Percentiles rank a stretch among this genome's conserved stretches.
These are phyloP conservation scores for Cryptococcus depauperatus DNA, from an alignment of 1,284 basidiomycete genomes.

Conservation along the genomic window DNA sequence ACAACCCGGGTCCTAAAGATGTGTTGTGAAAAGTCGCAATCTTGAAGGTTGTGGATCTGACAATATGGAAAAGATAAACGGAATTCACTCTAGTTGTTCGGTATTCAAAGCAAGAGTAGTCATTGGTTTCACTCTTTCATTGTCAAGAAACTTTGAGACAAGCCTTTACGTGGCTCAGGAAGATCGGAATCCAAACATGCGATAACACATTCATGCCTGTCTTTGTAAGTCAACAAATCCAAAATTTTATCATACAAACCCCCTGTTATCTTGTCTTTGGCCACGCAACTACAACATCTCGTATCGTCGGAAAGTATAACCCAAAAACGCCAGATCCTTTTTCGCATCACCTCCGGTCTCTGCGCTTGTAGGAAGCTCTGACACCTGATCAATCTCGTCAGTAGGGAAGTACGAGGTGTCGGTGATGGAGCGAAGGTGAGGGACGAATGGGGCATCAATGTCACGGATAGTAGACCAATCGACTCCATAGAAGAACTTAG, in stretches of 20 bases:
- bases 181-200: no score
- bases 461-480: conserved; percentile 86
- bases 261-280: not conserved
- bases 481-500: conserved; percentile 86
- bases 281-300: conserved; percentile 41
- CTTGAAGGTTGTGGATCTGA: no score
- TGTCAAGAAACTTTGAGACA: no score
- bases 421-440: conserved; percentile 81
- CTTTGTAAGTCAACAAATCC: no score
- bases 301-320: conserved; percentile 52
- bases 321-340: conserved; percentile 84
- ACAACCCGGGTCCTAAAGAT: no score
- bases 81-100: no score
- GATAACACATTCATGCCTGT: no score
- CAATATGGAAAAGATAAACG: no score
- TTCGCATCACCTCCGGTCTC: conserved; percentile 62
- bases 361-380: conserved; percentile 53
- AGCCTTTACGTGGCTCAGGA: no score
- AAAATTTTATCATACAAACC: conserved; percentile 3
- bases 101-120: no score
- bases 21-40: no score
- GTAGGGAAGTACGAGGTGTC: conserved; percentile 97
- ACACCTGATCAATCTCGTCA: conserved; percentile 80
- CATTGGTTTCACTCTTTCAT: no score
- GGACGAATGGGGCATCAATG: conserved; percentile 93